Conservation (phyloP, 2,329 filamentous ascomycete species). For the Calonectria hawksworthii region DNA sequence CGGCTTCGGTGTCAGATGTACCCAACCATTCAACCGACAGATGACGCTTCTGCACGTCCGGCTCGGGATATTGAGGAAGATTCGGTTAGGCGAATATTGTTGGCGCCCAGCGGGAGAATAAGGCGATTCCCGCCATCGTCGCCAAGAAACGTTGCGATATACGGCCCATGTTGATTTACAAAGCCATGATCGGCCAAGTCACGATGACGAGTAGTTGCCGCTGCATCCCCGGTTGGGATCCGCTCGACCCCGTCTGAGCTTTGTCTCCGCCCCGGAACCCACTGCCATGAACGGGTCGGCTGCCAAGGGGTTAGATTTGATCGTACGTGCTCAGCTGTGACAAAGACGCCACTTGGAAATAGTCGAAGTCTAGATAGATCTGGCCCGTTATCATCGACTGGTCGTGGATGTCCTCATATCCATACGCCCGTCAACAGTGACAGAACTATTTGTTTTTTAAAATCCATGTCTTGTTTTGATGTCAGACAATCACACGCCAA, state of each 20-base stretch:
- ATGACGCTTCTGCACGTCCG: background rate
- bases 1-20: constrained; percentile 31
- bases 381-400: background rate
- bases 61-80: background rate
- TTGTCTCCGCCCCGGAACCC: constrained; percentile 7
- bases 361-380: background rate
- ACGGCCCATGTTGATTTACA: background rate
- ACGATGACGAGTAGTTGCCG: background rate
- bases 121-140: background rate
- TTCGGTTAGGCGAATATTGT: background rate
- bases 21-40: background rate
- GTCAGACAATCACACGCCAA: background rate
- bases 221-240: background rate
- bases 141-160: background rate
- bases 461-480: background rate
- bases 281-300: background rate
- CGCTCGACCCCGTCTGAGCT: constrained; percentile 15
- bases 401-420: background rate
- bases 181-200: background rate
- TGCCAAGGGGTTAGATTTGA: background rate
- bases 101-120: background rate
- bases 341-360: background rate
- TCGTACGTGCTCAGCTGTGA: background rate
- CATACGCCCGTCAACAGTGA: background rate
- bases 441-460: background rate